These are phyloP conservation scores for Eudorina sp. DNA, from an alignment of 139 green algal genomes.

Conservation along the genomic window DNA sequence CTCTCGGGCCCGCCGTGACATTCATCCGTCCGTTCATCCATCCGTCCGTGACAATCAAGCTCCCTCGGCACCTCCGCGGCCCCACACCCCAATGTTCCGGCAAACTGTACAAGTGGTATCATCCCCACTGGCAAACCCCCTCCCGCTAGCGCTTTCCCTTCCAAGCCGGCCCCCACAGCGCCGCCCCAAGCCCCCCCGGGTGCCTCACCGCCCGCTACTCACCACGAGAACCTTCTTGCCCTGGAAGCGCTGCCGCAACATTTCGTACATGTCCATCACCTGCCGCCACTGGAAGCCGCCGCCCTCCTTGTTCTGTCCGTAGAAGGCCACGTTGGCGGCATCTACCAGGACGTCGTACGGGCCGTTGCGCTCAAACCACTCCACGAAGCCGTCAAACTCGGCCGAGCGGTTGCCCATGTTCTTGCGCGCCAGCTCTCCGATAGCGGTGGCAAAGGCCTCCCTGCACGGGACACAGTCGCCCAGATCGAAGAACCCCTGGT, in stretches of 20 bases:
- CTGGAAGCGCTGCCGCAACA: conserved; percentile 35
- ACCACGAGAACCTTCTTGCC: conserved; percentile 75
- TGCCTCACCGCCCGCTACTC: conserved; percentile 7
- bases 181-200: neutral
- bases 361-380: conserved; percentile 67
- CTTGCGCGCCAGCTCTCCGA: conserved; percentile 66
- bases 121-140: no score
- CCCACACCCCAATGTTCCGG: no score
- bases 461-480: no score
- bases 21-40: no score
- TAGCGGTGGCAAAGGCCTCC: conserved; percentile 68
- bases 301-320: conserved; percentile 81
- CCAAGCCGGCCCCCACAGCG: neutral
- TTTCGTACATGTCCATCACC: conserved; percentile 65
- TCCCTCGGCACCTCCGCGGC: no score
- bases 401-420: conserved; percentile 59
- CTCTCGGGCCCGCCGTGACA: no score
- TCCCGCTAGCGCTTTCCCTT: neutral
- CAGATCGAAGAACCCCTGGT: no score
- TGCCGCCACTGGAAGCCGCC: conserved; percentile 85
- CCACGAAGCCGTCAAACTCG: conserved; percentile 74
- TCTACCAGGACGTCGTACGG: conserved; percentile 85
- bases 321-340: conserved; percentile 91
- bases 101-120: no score
- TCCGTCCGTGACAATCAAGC: no score